A percentile compares a stretch with the other conserved stretches of the same genome.
These are phyloP conservation scores for Cymbopogon citratus DNA, from an alignment of 176 grass and related monocot species.

Conservation along the genomic window DNA sequence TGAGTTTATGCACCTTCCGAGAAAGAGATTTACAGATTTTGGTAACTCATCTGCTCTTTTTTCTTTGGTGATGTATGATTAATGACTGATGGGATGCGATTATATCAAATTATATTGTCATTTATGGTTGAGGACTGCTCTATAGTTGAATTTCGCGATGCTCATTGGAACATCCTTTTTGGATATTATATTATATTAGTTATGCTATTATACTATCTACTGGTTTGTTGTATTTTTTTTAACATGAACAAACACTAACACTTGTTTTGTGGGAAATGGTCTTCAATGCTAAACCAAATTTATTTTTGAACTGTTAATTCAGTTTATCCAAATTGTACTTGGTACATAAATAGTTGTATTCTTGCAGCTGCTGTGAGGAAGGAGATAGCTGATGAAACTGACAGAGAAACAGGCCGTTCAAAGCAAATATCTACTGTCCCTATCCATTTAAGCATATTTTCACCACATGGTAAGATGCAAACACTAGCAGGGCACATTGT, in stretches of 20 bases:
- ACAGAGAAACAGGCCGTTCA: slow-evolving; percentile 80
- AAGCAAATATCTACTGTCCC: slow-evolving; percentile 87
- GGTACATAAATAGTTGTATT: slow-evolving; percentile 1
- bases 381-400: slow-evolving; percentile 95
- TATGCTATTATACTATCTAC: neutral
- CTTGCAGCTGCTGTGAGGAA: slow-evolving; percentile 78
- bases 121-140: neutral
- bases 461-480: slow-evolving; percentile 57
- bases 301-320: neutral
- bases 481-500: neutral
- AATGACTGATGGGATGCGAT: neutral
- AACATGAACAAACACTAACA: neutral
- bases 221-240: neutral
- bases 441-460: slow-evolving; percentile 89
- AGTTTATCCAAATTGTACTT: neutral
- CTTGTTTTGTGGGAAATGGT: neutral
- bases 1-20: slow-evolving; percentile 95
- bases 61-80: neutral
- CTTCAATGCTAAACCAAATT: neutral
- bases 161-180: neutral
- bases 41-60: slow-evolving; percentile 33
- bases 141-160: neutral
- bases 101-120: neutral
- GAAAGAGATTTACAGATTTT: slow-evolving; percentile 94
- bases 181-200: neutral